phyloP scores from a whole-genome alignment of 2,329 filamentous ascomycete species.

The Talaromyces albobiverticillius region DNA sequence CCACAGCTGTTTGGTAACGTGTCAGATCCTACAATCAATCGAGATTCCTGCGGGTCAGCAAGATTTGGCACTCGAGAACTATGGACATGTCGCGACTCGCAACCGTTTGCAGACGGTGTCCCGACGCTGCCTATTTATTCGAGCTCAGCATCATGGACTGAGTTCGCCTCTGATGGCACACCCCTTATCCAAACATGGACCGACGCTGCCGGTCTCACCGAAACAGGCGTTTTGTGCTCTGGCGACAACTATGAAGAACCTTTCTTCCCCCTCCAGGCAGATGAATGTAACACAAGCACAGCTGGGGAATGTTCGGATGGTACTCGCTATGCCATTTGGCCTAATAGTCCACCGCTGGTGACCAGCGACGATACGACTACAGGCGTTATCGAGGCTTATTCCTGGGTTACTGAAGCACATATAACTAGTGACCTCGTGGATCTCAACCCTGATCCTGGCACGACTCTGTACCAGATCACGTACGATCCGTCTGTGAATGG shows the following conservation, averaged over 20 bases:
- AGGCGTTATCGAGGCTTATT: slow-evolving; percentile 17
- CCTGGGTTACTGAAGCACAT: slow-evolving; percentile 23
- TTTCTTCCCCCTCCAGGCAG: slow-evolving; percentile 13
- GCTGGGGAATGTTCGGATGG: slow-evolving; percentile 15
- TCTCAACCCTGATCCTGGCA: slow-evolving; percentile 19
- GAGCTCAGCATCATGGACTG: slow-evolving; percentile 18
- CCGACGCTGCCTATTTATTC: slow-evolving; percentile 13
- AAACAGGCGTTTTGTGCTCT: slow-evolving; percentile 11
- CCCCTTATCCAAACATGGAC: slow-evolving; percentile 6
- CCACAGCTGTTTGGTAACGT: slow-evolving; percentile 16
- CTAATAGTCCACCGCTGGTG: slow-evolving; percentile 22
- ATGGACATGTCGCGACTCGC: slow-evolving; percentile 17
- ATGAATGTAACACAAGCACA: slow-evolving; percentile 14
- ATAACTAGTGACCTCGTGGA: slow-evolving; percentile 14
- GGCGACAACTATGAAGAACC: slow-evolving; percentile 15
- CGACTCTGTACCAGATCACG: slow-evolving; percentile 22
- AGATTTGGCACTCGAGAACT: slow-evolving; percentile 14
- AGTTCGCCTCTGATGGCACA: slow-evolving; percentile 9
- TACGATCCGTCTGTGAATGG: slow-evolving; percentile 16
- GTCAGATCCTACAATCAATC: slow-evolving; percentile 15
- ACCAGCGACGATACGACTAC: slow-evolving; percentile 15
- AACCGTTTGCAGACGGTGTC: slow-evolving; percentile 12
- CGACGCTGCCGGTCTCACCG: slow-evolving; percentile 1
- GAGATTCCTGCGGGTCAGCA: slow-evolving; percentile 17
- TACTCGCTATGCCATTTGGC: slow-evolving; percentile 25